These are phyloP conservation scores for Daldinia concentrica DNA, from an alignment of 495 filamentous ascomycete genomes.

Conservation along the genomic window DNA sequence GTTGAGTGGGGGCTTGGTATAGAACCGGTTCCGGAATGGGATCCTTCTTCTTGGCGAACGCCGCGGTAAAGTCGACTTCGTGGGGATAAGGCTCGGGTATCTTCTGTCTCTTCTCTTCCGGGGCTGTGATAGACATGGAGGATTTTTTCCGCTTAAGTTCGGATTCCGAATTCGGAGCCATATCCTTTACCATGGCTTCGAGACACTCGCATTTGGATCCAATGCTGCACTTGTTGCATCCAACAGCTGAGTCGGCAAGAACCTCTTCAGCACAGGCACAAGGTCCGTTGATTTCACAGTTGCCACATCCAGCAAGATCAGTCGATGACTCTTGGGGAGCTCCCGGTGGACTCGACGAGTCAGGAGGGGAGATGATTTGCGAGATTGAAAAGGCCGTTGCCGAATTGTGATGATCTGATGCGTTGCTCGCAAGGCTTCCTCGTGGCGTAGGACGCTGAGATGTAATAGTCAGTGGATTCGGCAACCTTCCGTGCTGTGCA, in stretches of 20 bases:
- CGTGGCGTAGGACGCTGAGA: conserved; percentile 33
- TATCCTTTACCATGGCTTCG: conserved; percentile 56
- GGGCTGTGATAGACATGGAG: conserved; percentile 58
- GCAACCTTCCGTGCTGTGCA: conserved; percentile 29
- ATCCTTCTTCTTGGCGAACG: conserved; percentile 60
- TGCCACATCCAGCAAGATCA: conserved; percentile 59
- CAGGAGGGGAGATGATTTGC: conserved; percentile 59
- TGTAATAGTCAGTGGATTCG: conserved; percentile 28
- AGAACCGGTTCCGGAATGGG: conserved; percentile 33
- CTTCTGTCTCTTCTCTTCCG: conserved; percentile 64
- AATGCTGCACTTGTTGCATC: conserved; percentile 71
- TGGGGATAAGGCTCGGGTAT: conserved; percentile 51
- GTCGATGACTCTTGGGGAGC: conserved; percentile 33
- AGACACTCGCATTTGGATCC: conserved; percentile 73
- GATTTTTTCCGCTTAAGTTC: conserved; percentile 49
- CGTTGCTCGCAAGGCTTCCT: conserved; percentile 43
- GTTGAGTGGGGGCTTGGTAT: conserved; percentile 43
- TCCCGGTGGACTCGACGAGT: conserved; percentile 42
- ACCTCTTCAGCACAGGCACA: conserved; percentile 65
- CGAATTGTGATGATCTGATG: conserved; percentile 46
- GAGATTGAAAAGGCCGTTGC: conserved; percentile 55
- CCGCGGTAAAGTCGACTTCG: conserved; percentile 78
- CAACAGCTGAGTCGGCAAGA: conserved; percentile 56
- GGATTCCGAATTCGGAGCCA: conserved; percentile 37
- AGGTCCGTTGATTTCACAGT: conserved; percentile 56